Percentiles rank a stretch among this genome's conserved stretches.
Conservation (phyloP, 2,329 filamentous ascomycete species). For the Aspergillus tanneri region DNA sequence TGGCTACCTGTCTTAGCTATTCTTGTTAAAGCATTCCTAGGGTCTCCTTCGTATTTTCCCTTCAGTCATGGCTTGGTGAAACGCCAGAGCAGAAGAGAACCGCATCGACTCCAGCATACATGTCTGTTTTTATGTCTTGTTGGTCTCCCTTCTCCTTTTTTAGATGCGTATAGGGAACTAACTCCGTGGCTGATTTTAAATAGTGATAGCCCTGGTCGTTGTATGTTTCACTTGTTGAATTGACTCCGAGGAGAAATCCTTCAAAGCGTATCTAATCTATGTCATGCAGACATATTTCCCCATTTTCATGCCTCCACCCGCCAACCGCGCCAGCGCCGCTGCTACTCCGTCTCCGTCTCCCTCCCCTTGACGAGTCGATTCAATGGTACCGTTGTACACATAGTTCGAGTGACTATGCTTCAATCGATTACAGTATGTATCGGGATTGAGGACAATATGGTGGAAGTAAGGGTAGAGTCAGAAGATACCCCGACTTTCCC, state of each 20-base stretch:
- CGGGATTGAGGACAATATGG: background rate
- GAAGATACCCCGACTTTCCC: background rate
- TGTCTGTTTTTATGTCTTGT: slow-evolving; percentile 78
- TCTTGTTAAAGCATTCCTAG: slow-evolving; percentile 30
- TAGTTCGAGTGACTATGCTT: background rate
- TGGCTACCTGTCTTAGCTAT: background rate
- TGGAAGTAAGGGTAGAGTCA: background rate
- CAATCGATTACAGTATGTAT: background rate
- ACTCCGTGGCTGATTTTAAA: slow-evolving; percentile 11
- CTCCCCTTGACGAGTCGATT: slow-evolving; percentile 13
- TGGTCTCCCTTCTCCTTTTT: slow-evolving; percentile 37
- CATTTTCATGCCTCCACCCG: slow-evolving; percentile 60
- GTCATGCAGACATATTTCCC: slow-evolving; percentile 60
- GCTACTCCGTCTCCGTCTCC: slow-evolving; percentile 49
- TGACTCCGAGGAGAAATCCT: background rate
- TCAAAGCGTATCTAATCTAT: slow-evolving; percentile 13
- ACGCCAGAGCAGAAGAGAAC: slow-evolving; percentile 56
- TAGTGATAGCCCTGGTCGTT: slow-evolving; percentile 61
- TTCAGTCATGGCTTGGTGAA: slow-evolving; percentile 51
- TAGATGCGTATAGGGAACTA: slow-evolving; percentile 12
- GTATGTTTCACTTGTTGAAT: slow-evolving; percentile 34
- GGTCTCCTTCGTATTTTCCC: slow-evolving; percentile 49
- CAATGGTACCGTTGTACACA: slow-evolving; percentile 7
- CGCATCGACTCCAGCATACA: slow-evolving; percentile 66
- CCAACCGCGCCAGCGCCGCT: slow-evolving; percentile 36